phyloP scores from a whole-genome alignment of 805 yeast genomes.

The Wickerhamiella dianesei region DNA sequence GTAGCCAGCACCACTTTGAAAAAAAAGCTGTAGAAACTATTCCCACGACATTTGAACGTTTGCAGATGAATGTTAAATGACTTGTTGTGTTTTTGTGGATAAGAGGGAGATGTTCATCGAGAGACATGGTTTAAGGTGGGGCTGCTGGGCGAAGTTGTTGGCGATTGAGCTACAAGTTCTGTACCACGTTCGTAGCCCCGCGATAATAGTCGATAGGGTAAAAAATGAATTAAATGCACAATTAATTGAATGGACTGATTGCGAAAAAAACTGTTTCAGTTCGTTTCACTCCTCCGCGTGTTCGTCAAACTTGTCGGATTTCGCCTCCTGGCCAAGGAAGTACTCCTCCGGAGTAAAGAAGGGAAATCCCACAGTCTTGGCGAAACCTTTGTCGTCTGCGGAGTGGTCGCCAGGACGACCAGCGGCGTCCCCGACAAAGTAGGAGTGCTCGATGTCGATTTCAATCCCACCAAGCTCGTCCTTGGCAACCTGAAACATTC shows the following conservation, averaged over 20 bases:
- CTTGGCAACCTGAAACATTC: constrained; percentile 56
- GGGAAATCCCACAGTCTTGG: constrained; percentile 37
- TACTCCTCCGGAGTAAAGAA: constrained; percentile 65
- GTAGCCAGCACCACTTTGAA: neutral
- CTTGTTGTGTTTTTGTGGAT: too few relatives aligned
- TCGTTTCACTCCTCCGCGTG: neutral
- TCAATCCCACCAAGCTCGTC: constrained; percentile 26
- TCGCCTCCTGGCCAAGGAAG: constrained; percentile 23
- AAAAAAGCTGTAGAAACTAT: neutral
- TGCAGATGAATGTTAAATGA: too few relatives aligned
- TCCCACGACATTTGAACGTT: neutral
- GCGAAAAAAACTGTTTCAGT: neutral
- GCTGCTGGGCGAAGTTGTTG: too few relatives aligned
- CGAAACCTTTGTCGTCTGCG: constrained; percentile 64
- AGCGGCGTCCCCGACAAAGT: constrained; percentile 94
- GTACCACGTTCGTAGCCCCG: too few relatives aligned
- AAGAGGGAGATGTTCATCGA: too few relatives aligned
- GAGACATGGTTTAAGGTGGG: too few relatives aligned
- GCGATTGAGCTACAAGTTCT: too few relatives aligned
- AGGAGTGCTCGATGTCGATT: constrained; percentile 34
- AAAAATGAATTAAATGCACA: too few relatives aligned
- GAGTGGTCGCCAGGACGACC: constrained; percentile 70
- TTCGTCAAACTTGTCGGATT: neutral
- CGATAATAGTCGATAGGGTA: too few relatives aligned
- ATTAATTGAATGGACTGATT: too few relatives aligned